Base-by-base conservation (phyloP, 177 flowering plant species). In the Telopea speciosissima region DNA sequence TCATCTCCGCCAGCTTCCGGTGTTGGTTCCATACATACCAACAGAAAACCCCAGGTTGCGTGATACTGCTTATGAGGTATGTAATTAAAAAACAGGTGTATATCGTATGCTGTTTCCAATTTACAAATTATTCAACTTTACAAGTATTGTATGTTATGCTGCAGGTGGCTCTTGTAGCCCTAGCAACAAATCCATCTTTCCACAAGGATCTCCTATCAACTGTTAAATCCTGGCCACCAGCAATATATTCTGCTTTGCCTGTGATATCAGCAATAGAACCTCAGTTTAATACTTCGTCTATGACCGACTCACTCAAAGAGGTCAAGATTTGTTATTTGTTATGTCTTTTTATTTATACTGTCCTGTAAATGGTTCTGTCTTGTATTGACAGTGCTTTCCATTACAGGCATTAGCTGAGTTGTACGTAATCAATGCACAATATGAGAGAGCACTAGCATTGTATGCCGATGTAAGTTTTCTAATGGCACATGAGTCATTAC, bases 11-110 rank as follows among this genome's bases (percentile, higher is more conserved):
- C 99, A 96, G 76, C 99, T 96, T 73, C 97, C 95, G 56, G 91
- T 91, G 33, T 81, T 96, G 80, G 97, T 87, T 76, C 98, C 93
- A 62, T 87, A 88, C 69, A 91, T 96, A 68, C 98, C 98, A 71
- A 96, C 92, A 68, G 89, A 86, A 66, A 85, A 86, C 73, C 99
- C 99, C 63, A 89, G 85, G 79, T 77, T 96, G 74, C 89, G 91
- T 69, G 97, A 96, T 79, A 89, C 97, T 77, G 93, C 91, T 68
- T 96, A 96, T 85, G 98, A 96, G 97, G 99, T 96, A 59, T 80
- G 84, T 72, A 24, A 24, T 45, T 63, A 60, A 14, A 65, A 63
- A 26, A 24, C 49, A 24, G 26, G 16, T 25, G 24, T 5, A 36
- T 36, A 8, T 36, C 54, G 5, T 65, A 52, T 26, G 62, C 44